Percentiles rank a stretch among this genome's conserved stretches.
phyloP scores from a whole-genome alignment of 345 rosid species.

The Psidium friedrichsthalianum region DNA sequence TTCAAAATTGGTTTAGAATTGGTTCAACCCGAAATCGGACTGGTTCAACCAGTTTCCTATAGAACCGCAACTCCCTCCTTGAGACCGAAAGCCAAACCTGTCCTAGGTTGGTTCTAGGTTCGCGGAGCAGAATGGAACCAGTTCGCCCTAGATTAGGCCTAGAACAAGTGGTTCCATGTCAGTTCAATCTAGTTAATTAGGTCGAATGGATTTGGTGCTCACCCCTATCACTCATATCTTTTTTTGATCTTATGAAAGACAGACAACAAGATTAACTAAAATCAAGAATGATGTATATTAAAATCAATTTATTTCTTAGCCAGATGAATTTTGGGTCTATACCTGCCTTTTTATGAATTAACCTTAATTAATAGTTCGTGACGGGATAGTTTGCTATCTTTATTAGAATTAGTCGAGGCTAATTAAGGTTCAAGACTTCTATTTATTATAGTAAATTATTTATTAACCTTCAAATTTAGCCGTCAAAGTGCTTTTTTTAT shows the following conservation, averaged over 20 bases:
- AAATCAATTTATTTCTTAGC: neutral
- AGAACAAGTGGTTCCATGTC: neutral
- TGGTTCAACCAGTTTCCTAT: neutral
- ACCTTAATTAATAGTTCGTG: neutral
- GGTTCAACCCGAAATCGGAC: neutral
- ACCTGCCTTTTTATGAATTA: fast-evolving
- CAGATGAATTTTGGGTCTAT: neutral
- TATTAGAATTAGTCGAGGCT: neutral
- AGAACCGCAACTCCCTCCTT: neutral
- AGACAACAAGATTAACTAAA: neutral
- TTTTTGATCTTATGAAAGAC: neutral
- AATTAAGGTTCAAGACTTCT: neutral
- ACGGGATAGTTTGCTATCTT: neutral
- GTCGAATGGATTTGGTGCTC: neutral
- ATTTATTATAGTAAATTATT: neutral
- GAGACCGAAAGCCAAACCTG: neutral
- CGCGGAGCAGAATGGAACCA: neutral
- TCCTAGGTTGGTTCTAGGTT: neutral
- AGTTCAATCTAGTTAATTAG: neutral
- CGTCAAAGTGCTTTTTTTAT: neutral
- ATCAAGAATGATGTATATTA: neutral
- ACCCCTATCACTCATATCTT: neutral
- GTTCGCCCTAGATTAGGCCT: neutral
- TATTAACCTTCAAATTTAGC: neutral
- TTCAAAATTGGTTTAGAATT: neutral